Conservation (phyloP, 805 yeast genomes). For the Sungouiozyma ichnusensis region DNA sequence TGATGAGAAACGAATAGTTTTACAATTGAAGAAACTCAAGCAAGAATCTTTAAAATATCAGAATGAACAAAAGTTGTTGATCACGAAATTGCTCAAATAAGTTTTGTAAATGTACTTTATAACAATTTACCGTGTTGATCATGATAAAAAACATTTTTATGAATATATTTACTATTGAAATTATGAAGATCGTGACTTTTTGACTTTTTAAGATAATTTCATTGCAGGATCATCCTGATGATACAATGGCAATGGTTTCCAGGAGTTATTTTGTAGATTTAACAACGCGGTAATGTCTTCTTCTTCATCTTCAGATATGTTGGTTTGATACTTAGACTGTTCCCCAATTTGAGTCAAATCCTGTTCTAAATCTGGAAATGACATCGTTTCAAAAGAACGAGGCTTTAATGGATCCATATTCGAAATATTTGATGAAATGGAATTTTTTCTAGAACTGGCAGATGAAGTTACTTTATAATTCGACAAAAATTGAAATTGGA, state of each 20-base stretch:
- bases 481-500: background rate
- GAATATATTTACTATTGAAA: no score
- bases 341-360: background rate
- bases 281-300: conserved; percentile 29
- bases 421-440: background rate
- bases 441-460: background rate
- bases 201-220: no score
- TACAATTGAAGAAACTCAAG: conserved; percentile 5
- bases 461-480: background rate
- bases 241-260: conserved; percentile 18
- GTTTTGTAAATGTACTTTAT: background rate
- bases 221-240: background rate
- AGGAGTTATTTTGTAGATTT: conserved; percentile 13
- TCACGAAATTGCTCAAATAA: background rate
- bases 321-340: background rate
- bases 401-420: background rate
- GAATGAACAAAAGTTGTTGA: conserved; percentile 1
- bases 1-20: conserved; percentile 5
- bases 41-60: conserved; percentile 5
- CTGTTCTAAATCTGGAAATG: background rate
- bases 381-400: background rate
- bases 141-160: no score
- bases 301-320: conserved; percentile 1
- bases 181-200: no score
- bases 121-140: no score